A percentile compares a stretch with the other conserved stretches of the same genome.
Evolutionary conservation across 1,139 yeast species (phyloP).

Genomic region (Candida neerlandica): DNA sequence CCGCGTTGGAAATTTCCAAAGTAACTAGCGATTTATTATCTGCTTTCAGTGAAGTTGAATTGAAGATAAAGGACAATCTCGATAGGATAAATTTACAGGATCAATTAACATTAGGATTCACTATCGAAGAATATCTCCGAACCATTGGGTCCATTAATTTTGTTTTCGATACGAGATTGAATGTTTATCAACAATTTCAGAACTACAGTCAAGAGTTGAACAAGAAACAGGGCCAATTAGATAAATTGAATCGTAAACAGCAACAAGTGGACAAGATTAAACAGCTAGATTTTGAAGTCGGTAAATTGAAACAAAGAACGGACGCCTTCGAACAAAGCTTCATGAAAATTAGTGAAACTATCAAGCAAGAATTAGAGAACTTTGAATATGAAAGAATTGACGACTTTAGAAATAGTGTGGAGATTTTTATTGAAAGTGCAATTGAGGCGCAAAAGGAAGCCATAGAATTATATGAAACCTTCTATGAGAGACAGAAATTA

Average conservation of each 20-base stretch:
- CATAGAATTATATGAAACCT: slow-evolving; percentile 94
- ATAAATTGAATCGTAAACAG: slow-evolving; percentile 56
- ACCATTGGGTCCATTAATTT: slow-evolving; percentile 74
- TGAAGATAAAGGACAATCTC: slow-evolving; percentile 69
- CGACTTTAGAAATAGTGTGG: slow-evolving; percentile 89
- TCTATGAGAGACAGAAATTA: slow-evolving; percentile 54
- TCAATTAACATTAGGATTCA: slow-evolving; percentile 80
- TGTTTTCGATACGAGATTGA: slow-evolving; percentile 75
- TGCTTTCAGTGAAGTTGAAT: slow-evolving; percentile 71
- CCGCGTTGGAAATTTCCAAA: slow-evolving; percentile 75
- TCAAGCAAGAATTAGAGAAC: slow-evolving; percentile 64
- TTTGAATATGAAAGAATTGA: slow-evolving; percentile 79
- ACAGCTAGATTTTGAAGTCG: slow-evolving; percentile 57
- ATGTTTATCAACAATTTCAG: slow-evolving; percentile 63
- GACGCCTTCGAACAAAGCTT: slow-evolving; percentile 59
- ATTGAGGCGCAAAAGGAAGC: slow-evolving; percentile 94
- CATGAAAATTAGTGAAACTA: slow-evolving; percentile 60
- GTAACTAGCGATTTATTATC: slow-evolving; percentile 57
- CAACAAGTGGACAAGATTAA: slow-evolving; percentile 61
- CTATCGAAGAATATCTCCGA: slow-evolving; percentile 85
- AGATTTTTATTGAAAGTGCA: slow-evolving; percentile 85
- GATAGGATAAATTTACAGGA: slow-evolving; percentile 86
- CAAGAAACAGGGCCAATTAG: slow-evolving; percentile 52
- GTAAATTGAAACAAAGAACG: slow-evolving; percentile 59
- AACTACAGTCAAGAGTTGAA: slow-evolving; percentile 44